Conservation (phyloP, 768 basidiomycete genomes). For the Mycena pura region DNA sequence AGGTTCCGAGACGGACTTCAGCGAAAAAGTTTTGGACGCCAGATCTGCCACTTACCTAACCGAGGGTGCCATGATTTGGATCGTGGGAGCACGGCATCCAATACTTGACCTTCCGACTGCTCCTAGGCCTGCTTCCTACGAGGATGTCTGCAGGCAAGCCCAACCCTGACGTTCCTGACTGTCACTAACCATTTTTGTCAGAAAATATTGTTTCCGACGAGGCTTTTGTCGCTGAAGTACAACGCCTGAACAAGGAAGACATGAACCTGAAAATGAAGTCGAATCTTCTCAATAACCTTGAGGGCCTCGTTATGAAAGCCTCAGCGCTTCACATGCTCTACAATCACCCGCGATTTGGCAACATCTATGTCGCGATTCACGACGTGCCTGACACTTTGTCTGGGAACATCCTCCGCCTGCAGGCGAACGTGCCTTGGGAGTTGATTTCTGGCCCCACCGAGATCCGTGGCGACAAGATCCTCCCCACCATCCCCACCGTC, state of each 20-base stretch:
- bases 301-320: background rate
- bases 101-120: too few relatives aligned
- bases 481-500: background rate
- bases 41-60: too few relatives aligned
- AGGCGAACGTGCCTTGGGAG: conserved; percentile 5
- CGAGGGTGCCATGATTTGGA: too few relatives aligned
- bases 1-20: too few relatives aligned
- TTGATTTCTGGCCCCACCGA: background rate
- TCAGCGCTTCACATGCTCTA: background rate
- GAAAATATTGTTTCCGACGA: background rate
- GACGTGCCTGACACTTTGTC: conserved; percentile 20
- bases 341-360: background rate
- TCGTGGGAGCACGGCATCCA: too few relatives aligned
- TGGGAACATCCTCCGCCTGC: conserved; percentile 18
- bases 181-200: background rate
- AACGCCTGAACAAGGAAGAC: background rate
- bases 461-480: conserved; percentile 18
- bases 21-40: too few relatives aligned
- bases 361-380: conserved; percentile 9
- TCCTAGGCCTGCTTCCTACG: background rate
- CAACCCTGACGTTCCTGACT: background rate
- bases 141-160: background rate
- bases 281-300: background rate
- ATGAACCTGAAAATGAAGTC: background rate
- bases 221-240: background rate